A percentile compares a stretch with the other conserved stretches of the same genome.
Conservation (phyloP, 106 monocot genomes). For the Dendrobium catenatum region DNA sequence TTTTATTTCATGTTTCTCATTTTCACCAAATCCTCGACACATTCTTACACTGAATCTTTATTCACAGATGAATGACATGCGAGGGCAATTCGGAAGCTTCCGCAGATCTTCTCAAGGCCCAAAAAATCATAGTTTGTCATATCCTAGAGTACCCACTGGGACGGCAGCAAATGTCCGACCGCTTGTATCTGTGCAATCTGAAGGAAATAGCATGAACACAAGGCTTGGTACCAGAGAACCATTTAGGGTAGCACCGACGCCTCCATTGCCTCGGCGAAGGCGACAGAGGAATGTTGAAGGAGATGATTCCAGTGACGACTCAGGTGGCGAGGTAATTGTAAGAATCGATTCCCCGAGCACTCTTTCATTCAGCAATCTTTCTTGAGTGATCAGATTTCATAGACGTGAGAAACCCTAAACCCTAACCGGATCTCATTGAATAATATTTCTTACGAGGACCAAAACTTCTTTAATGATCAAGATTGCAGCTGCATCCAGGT, state of each 20-base stretch:
- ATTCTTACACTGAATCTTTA: background rate
- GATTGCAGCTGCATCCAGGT: too few relatives aligned
- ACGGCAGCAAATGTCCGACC: slow-evolving; percentile 4
- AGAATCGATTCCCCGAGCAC: slow-evolving; percentile 81
- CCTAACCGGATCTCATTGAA: too few relatives aligned
- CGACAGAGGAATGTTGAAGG: background rate
- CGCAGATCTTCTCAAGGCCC: slow-evolving; percentile 11
- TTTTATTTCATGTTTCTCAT: background rate
- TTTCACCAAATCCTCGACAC: background rate
- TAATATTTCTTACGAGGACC: too few relatives aligned
- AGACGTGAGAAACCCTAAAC: too few relatives aligned
- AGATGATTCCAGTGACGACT: slow-evolving; percentile 72
- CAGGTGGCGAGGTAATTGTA: slow-evolving; percentile 62
- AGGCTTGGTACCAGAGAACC: slow-evolving; percentile 18
- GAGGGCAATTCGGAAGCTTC: slow-evolving; percentile 16
- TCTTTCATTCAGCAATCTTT: slow-evolving; percentile 36
- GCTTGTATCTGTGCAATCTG: slow-evolving; percentile 57
- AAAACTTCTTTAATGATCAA: too few relatives aligned
- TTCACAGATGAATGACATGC: slow-evolving; percentile 38
- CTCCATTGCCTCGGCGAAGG: slow-evolving; percentile 16
- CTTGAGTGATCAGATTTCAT: background rate
- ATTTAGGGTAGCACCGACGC: slow-evolving; percentile 6
- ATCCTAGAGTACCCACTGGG: slow-evolving; percentile 38
- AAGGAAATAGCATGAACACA: slow-evolving; percentile 39
- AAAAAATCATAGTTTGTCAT: slow-evolving; percentile 37